These are phyloP conservation scores for Vickermania spadyakhi DNA, from an alignment of 208 protist genomes.

Conservation along the genomic window DNA sequence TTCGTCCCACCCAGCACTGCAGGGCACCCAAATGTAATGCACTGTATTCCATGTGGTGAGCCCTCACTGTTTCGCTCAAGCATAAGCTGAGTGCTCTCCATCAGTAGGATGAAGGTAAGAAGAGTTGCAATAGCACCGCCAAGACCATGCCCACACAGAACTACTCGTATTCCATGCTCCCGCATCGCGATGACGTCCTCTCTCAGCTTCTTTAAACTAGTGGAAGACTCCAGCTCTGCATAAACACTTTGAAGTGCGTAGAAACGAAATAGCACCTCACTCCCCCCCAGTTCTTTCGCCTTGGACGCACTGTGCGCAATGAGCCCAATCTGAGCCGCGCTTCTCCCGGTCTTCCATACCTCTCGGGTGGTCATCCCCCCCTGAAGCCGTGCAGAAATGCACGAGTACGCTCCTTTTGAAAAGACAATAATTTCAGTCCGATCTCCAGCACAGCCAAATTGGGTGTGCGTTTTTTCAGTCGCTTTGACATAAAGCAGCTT, in stretches of 20 bases:
- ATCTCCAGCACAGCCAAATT: neutral
- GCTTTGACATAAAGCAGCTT: neutral
- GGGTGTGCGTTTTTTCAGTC: neutral
- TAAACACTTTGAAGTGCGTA: neutral
- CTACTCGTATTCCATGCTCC: neutral
- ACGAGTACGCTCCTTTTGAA: neutral
- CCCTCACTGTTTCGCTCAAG: neutral
- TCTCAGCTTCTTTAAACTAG: neutral
- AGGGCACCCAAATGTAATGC: neutral
- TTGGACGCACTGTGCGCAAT: neutral
- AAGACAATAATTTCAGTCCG: neutral
- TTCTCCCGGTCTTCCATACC: neutral
- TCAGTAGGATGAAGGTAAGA: neutral
- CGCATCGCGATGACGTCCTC: neutral
- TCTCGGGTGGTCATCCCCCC: neutral
- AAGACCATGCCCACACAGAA: neutral
- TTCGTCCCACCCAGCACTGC: neutral
- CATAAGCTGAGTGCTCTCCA: neutral
- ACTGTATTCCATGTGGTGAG: neutral
- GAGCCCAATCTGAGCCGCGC: neutral
- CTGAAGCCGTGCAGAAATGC: neutral
- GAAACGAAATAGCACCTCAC: neutral
- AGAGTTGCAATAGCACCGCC: neutral
- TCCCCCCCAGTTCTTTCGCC: neutral
- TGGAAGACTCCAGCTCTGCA: neutral